phyloP scores from a whole-genome alignment of 352 stramenopile genomes.

The Globisporangium echinulatum region DNA sequence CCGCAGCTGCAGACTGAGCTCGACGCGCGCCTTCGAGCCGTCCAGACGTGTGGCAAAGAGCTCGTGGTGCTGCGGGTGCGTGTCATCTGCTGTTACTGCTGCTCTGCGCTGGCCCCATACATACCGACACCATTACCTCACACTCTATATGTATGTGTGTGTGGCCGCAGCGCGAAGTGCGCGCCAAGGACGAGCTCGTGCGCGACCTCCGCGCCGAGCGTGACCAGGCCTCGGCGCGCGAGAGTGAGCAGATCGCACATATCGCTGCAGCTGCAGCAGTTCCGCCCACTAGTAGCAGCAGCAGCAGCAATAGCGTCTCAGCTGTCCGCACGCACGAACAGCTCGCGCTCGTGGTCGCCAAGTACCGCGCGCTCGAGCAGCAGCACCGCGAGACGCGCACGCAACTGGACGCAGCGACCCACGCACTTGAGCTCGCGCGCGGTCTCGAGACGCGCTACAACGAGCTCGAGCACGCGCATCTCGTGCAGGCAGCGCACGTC shows the following conservation, averaged over 20 bases:
- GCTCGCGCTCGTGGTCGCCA: constrained; percentile 44
- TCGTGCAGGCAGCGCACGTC: constrained; percentile 55
- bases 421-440: constrained; percentile 18
- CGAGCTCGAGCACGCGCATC: constrained; percentile 67
- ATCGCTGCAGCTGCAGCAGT: constrained; percentile 9
- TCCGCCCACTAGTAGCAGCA: constrained; percentile 1
- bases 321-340: constrained; percentile 29
- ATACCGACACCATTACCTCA: not conserved
- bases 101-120: too few species aligned
- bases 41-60: constrained; percentile 56
- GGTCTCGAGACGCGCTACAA: constrained; percentile 39
- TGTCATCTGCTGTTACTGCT: too few species aligned
- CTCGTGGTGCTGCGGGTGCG: constrained; percentile 51
- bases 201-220: constrained; percentile 27
- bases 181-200: constrained; percentile 37
- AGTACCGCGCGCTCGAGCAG: constrained; percentile 62
- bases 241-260: constrained; percentile 34
- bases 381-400: constrained; percentile 24
- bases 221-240: constrained; percentile 23
- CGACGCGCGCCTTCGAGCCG: constrained; percentile 39
- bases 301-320: not conserved
- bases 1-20: constrained; percentile 53
- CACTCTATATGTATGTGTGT: not conserved
- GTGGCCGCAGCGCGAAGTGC: constrained; percentile 31
- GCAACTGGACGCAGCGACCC: constrained; percentile 30